Percentiles rank a stretch among this genome's conserved stretches.
Conservation (phyloP, 371 early-diverging fungal genomes). For the Mucor plumbeus region DNA sequence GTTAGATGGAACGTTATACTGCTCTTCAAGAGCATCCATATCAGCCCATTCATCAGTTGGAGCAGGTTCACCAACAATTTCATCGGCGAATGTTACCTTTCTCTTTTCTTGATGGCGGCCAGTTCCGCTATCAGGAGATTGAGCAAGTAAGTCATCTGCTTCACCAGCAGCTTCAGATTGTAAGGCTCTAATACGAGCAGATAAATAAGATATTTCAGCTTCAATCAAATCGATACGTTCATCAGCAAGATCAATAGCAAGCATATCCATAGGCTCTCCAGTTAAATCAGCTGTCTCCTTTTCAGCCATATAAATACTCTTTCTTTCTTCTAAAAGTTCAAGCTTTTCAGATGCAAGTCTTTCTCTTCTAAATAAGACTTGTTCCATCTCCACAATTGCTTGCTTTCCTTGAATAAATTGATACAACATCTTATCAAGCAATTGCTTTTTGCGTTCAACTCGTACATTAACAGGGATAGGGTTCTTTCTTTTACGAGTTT, state of each 20-base stretch:
- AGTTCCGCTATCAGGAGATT: conserved; percentile 5
- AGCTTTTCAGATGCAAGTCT: conserved; percentile 70
- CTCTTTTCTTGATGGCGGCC: conserved; percentile 21
- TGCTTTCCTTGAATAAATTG: conserved; percentile 58
- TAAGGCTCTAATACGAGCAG: conserved; percentile 71
- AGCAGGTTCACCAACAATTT: conserved; percentile 42
- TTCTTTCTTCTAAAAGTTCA: conserved; percentile 74
- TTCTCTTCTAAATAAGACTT: conserved; percentile 59
- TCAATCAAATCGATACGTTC: conserved; percentile 85
- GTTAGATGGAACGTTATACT: conserved; percentile 57
- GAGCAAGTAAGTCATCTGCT: conserved; percentile 14
- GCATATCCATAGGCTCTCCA: conserved; percentile 56
- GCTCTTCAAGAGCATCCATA: conserved; percentile 62
- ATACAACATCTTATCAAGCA: conserved; percentile 65
- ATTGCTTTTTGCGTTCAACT: conserved; percentile 59
- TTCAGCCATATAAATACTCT: conserved; percentile 68
- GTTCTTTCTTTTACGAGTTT: conserved; percentile 26
- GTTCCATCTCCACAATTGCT: conserved; percentile 57
- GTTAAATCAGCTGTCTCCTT: conserved; percentile 58
- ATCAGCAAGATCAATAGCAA: conserved; percentile 73
- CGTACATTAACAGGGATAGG: conserved; percentile 50
- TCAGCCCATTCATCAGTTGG: conserved; percentile 52
- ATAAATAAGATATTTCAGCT: conserved; percentile 79
- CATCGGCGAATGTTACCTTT: conserved; percentile 56
- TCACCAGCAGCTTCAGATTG: conserved; percentile 77